These are phyloP conservation scores for Monocercomonoides exilis DNA, from an alignment of 78 protist species.

Conservation along the genomic window DNA sequence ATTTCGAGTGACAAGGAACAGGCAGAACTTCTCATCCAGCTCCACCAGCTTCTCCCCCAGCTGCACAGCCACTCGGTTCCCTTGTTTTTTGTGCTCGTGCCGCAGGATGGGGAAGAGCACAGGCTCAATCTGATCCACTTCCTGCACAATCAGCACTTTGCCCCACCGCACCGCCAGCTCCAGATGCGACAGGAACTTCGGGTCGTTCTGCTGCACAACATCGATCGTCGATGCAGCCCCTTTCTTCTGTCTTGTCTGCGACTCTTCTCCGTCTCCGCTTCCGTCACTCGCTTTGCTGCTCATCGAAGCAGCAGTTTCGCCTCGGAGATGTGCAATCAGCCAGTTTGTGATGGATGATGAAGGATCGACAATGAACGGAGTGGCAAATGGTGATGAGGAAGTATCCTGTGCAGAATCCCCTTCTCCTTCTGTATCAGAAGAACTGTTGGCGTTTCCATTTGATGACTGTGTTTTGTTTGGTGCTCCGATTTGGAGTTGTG, in stretches of 20 bases:
- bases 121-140: constrained; percentile 58
- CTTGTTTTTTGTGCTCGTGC: constrained; percentile 20
- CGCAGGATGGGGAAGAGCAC: constrained; percentile 55
- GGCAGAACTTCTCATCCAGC: constrained; percentile 49
- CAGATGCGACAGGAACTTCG: constrained; percentile 38
- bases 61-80: constrained; percentile 24
- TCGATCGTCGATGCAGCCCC: too few species aligned
- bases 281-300: background rate
- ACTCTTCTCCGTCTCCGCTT: background rate
- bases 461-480: background rate
- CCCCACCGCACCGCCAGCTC: constrained; percentile 89
- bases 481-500: background rate
- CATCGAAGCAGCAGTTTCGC: background rate
- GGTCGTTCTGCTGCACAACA: constrained; percentile 28
- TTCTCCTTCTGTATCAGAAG: too few species aligned
- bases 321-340: constrained; percentile 45
- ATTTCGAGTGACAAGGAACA: constrained; percentile 57
- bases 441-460: too few species aligned
- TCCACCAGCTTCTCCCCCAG: constrained; percentile 75
- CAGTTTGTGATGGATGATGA: constrained; percentile 53
- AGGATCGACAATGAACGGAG: constrained; percentile 71
- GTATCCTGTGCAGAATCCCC: background rate
- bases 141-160: constrained; percentile 56
- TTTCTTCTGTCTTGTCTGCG: too few species aligned
- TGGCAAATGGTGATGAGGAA: background rate